Conservation (phyloP, 768 basidiomycete species). For the Russula lepida region DNA sequence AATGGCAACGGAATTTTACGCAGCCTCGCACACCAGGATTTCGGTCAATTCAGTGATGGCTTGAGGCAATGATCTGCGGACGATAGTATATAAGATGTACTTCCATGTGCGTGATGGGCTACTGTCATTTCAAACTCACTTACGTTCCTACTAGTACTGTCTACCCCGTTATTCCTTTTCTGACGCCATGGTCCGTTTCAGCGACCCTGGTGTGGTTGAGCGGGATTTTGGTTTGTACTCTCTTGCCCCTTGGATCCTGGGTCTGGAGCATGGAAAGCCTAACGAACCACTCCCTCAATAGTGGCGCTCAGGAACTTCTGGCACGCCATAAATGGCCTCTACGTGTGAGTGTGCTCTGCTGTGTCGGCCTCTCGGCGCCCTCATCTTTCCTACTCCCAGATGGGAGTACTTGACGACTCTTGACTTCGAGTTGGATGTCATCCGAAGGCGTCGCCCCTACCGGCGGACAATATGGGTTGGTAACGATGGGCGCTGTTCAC, state of each 20-base stretch:
- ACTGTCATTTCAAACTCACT: neutral
- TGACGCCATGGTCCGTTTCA: neutral
- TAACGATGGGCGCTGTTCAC: neutral
- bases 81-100: neutral
- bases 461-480: neutral
- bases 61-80: neutral
- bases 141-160: neutral
- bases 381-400: neutral
- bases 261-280: neutral
- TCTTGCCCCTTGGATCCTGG: neutral
- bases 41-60: too few relatives aligned
- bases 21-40: neutral
- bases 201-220: neutral
- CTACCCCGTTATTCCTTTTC: neutral
- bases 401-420: neutral
- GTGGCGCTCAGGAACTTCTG: neutral
- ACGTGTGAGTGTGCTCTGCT: neutral
- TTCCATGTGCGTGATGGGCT: neutral
- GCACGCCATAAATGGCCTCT: neutral
- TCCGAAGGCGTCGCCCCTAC: neutral
- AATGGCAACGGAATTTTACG: neutral
- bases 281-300: neutral
- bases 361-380: neutral
- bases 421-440: neutral
- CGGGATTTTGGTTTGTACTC: neutral